Conservation (phyloP, 2,329 filamentous ascomycete species). For the Amylocarpus encephaloides region DNA sequence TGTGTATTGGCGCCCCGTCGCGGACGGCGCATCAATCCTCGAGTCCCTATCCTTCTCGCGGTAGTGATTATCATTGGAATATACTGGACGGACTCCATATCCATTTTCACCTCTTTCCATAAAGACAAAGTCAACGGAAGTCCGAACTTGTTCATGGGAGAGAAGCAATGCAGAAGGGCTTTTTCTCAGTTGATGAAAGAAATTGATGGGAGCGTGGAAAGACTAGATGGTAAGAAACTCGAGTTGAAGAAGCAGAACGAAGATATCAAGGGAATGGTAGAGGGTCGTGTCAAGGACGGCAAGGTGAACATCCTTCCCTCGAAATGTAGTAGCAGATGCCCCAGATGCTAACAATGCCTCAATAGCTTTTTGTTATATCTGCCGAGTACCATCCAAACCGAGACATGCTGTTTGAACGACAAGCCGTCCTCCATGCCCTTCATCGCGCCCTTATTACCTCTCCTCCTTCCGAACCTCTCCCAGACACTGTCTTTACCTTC, state of each 20-base stretch:
- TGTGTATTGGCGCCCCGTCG: too few relatives aligned
- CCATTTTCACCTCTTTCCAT: too few relatives aligned
- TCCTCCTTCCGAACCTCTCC: conserved; percentile 35
- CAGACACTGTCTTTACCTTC: conserved; percentile 47
- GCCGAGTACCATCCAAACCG: conserved; percentile 30
- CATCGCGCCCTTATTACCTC: conserved; percentile 46
- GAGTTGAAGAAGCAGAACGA: conserved; percentile 32
- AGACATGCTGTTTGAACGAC: conserved; percentile 36
- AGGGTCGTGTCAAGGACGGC: conserved; percentile 39
- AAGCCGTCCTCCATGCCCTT: conserved; percentile 48
- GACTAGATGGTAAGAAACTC: conserved; percentile 34
- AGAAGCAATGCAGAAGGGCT: conserved; percentile 36
- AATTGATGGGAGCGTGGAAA: conserved; percentile 39
- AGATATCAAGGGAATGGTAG: conserved; percentile 35
- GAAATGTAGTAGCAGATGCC: background rate
- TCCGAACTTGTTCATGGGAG: conserved; percentile 30
- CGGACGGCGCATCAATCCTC: too few relatives aligned
- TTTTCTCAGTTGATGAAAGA: conserved; percentile 44
- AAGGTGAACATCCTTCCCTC: conserved; percentile 29
- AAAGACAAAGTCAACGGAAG: too few relatives aligned
- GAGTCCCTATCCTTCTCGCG: too few relatives aligned
- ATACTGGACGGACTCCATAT: too few relatives aligned
- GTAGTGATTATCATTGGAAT: too few relatives aligned
- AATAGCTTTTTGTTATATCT: conserved; percentile 40
- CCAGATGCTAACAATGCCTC: background rate